These are phyloP conservation scores for Trametes cinnabarina DNA, from an alignment of 768 basidiomycete genomes.

Conservation along the genomic window DNA sequence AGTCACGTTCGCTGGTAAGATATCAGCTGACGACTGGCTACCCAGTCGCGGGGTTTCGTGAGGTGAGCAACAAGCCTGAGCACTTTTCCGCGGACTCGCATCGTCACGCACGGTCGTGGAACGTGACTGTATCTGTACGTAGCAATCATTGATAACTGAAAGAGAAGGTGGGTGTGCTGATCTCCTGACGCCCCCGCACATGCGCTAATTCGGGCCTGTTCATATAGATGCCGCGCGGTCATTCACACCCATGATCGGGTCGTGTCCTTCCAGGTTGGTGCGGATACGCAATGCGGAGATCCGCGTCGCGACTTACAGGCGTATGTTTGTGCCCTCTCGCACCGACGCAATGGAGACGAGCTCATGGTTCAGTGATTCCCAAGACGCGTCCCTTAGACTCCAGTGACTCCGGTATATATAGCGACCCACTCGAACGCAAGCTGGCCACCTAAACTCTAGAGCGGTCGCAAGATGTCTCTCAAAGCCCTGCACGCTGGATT, in stretches of 20 bases:
- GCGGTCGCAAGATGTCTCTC: neutral
- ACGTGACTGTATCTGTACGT: neutral
- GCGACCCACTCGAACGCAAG: neutral
- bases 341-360: neutral
- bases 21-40: no score
- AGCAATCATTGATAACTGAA: neutral
- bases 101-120: no score
- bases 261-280: no score
- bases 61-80: no score
- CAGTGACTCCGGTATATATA: neutral
- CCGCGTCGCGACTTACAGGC: no score
- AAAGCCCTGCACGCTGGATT: neutral
- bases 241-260: no score
- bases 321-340: no score
- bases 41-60: no score
- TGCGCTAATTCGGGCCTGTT: neutral
- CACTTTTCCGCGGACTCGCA: no score
- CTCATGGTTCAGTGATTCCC: neutral
- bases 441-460: no score
- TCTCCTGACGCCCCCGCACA: neutral
- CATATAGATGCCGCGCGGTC: no score
- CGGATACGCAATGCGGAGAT: no score
- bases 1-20: neutral
- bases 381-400: neutral
- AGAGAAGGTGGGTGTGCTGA: constrained; percentile 11